Percentiles rank a stretch among this genome's conserved stretches.
These are phyloP conservation scores for Cyberlindnera mycetangii DNA, from an alignment of 805 yeast species.

Conservation along the genomic window DNA sequence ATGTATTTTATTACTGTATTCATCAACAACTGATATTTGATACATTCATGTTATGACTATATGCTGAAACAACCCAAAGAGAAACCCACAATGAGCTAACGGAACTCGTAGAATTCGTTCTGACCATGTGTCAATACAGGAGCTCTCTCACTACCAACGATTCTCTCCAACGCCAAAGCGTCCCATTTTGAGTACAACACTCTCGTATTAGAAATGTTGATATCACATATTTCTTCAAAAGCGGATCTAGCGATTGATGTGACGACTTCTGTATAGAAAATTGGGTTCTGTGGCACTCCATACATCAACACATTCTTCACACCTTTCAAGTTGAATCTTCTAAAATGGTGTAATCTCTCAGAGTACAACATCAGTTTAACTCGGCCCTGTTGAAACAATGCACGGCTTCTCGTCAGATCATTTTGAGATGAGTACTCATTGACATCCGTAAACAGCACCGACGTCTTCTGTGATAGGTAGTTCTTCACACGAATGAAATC, in stretches of 20 bases:
- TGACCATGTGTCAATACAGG: slow-evolving; percentile 66
- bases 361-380: slow-evolving; percentile 79
- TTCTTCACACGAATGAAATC: slow-evolving; percentile 81
- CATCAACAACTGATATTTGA: too few relatives aligned
- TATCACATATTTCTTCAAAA: slow-evolving; percentile 48
- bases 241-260: slow-evolving; percentile 62
- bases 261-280: slow-evolving; percentile 75
- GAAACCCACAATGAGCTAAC: not conserved
- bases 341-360: slow-evolving; percentile 89
- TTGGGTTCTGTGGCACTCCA: slow-evolving; percentile 80
- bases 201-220: slow-evolving; percentile 55
- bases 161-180: slow-evolving; percentile 69
- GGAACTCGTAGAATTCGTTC: slow-evolving; percentile 73
- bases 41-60: too few relatives aligned
- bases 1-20: too few relatives aligned
- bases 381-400: slow-evolving; percentile 61
- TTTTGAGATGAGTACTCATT: slow-evolving; percentile 81
- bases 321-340: slow-evolving; percentile 82
- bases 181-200: slow-evolving; percentile 77
- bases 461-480: slow-evolving; percentile 53
- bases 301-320: slow-evolving; percentile 81
- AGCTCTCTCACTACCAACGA: slow-evolving; percentile 77
- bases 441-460: slow-evolving; percentile 61
- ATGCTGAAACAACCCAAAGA: too few relatives aligned
- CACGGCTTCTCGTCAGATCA: slow-evolving; percentile 68